Conservation (phyloP, 2,329 filamentous ascomycete species). For the Nemania sp. region DNA sequence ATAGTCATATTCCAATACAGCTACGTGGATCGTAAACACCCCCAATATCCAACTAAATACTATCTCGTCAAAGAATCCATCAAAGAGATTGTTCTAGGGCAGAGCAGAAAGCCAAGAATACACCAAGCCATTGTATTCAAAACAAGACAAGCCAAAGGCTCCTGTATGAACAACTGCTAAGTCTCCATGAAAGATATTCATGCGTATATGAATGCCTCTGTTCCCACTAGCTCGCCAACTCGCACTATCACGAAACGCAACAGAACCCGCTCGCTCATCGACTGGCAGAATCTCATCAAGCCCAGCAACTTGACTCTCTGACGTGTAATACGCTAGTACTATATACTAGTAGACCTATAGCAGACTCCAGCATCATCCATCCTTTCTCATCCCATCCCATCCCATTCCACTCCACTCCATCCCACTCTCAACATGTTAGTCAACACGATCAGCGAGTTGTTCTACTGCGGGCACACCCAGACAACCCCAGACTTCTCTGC, state of each 20-base stretch:
- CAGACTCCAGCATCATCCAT: not conserved
- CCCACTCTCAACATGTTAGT: constrained; percentile 24
- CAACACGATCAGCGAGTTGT: constrained; percentile 24
- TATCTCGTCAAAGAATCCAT: not conserved
- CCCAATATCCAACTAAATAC: not conserved
- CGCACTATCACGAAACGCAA: too few relatives aligned
- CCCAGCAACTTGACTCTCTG: not conserved
- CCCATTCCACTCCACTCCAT: not conserved
- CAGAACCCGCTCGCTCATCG: not conserved
- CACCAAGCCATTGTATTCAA: not conserved
- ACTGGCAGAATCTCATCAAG: not conserved
- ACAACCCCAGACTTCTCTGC: not conserved
- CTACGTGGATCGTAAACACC: not conserved
- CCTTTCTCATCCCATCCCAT: too few relatives aligned
- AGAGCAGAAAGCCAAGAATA: not conserved
- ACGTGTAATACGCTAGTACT: not conserved
- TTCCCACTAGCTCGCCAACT: not conserved
- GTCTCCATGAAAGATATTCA: not conserved
- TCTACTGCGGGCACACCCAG: constrained; percentile 26
- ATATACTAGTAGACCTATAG: not conserved
- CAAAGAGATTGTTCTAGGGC: not conserved
- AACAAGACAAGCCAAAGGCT: not conserved
- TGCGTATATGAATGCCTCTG: not conserved
- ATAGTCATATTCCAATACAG: not conserved
- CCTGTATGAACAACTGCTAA: not conserved